These are phyloP conservation scores for Ophiognomonia clavigignenti-juglandacearum DNA, from an alignment of 2,329 filamentous ascomycete genomes.

Conservation along the genomic window DNA sequence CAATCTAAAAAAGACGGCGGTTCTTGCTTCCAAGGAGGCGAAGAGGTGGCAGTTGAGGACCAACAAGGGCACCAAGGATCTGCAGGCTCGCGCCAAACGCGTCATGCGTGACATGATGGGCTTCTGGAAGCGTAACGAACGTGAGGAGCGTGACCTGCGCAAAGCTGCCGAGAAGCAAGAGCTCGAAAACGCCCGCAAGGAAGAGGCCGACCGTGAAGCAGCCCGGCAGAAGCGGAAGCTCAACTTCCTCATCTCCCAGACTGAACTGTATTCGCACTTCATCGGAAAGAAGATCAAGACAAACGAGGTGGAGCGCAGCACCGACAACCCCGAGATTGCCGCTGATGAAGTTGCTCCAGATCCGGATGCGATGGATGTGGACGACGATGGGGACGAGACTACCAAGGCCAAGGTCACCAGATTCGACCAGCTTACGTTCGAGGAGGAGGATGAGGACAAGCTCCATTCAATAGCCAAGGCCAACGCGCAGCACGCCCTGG, in stretches of 20 bases:
- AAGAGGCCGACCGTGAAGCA: conserved; percentile 94
- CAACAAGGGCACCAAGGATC: conserved; percentile 98
- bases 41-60: conserved; percentile 95
- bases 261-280: conserved; percentile 97
- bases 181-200: conserved; percentile 92
- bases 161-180: conserved; percentile 95
- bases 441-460: conserved; percentile 83
- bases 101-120: conserved; percentile 99
- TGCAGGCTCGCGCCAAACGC: conserved; percentile 92
- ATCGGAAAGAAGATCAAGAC: conserved; percentile 99
- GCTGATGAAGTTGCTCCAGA: conserved; percentile 39
- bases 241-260: conserved; percentile 98
- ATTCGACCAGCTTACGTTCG: conserved; percentile 93
- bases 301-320: conserved; percentile 86
- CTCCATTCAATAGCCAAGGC: conserved; percentile 83
- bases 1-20: conserved; percentile 97
- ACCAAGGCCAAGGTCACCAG: conserved; percentile 73
- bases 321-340: conserved; percentile 71
- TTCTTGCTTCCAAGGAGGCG: conserved; percentile 93
- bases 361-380: conserved; percentile 40
- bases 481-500: conserved; percentile 92
- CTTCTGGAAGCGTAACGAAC: conserved; percentile 99
- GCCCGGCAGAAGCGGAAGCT: conserved; percentile 97
- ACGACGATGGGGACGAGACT: conserved; percentile 48
- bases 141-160: conserved; percentile 89